Evolutionary conservation across 768 basidiomycete species (phyloP), one percentile per base, ranked within the genome.

Genomic region (Macrocybe gigantea): DNA sequence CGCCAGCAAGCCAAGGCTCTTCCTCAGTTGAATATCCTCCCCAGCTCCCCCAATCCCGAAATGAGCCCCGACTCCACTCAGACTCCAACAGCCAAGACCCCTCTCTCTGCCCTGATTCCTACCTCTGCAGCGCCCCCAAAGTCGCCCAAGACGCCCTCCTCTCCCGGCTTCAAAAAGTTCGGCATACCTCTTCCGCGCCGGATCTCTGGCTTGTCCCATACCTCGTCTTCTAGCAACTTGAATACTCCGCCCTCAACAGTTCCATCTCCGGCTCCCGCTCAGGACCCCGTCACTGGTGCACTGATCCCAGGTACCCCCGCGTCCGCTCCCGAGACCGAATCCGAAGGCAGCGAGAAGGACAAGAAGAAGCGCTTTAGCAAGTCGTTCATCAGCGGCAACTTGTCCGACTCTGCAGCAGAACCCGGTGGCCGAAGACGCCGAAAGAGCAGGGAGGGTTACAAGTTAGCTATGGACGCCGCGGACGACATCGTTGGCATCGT

Each of bases 401-500:
- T 38, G 36, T 45, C 32, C 8, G 54, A 29, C 7, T 45, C 42
- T 2, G 53, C 49, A 48, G 37, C 41, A 38, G 50, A 22, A 4
- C 22, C 22, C 22, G 4, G 22, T 22, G 50, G n/a, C 46, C 44
- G 41, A 45, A 51, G 49, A 22, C 61, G 53, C 46, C 58, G 59
- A 49, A 62, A 60, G 49, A 48, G 39, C n/a, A 56, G 51, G 48
- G 55, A 59, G 43, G 63, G 59, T 34, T 62, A 57, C 15, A 61
- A 51, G 37, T 71, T 62, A 62, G 83, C 84, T 60, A 79, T 90
- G 50, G 77, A 76, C 12, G 72, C 82, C 0, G 74, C 69, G 5
- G 84, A 91, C 57, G 94, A 97, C 60, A 85, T 96, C 35, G 67
- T 95, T 2, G 95, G 95, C 0, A 93, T 98, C 49, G 94, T 97